Evolutionary conservation across 2,329 filamentous ascomycete species (phyloP), one percentile per base, ranked within the genome.

Genomic region (Beauveria sp.): DNA sequence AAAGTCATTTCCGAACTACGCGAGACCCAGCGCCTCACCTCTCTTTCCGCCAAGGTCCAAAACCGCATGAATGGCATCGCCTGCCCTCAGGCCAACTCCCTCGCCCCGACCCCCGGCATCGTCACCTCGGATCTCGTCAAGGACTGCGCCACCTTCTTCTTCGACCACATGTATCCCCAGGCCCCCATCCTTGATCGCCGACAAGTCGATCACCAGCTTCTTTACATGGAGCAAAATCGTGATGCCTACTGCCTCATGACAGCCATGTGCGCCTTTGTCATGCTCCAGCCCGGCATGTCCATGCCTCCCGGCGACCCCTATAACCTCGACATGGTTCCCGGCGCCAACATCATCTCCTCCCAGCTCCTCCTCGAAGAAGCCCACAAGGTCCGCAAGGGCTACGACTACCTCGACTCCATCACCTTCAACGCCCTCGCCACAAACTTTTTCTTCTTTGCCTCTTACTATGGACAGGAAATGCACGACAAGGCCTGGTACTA

Each of bases 401-500:
- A 81, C 65, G 85, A 88, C 63, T 84, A 85, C 65, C 76, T 83
- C 38, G 83, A 84, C 57, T 75, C 75, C 16, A 80, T 85, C 8
- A 83, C 78, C 9, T 72, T 83, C 63, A 84, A 85, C 67, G 82
- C 77, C 50, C 72, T 90, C 14, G 84, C 87, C 63, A 91, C 88
- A n/a, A 91, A 88, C 60, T 91, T 90, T 73, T 92, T 93, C 71
- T 72, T 93, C 28, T 92, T 90, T 67, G 88, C 84, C 43, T 88
- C 87, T 62, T 85, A 88, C 71, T 88, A 88, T 64, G 87, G 85
- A 43, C 76, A 90, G 52, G 88, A 91, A 65, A 80, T 87, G 71
- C 88, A 92, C 71, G 86, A 89, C 65, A 86, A 87, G 71, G 89
- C 89, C 1, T 93, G 90, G 89, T 92, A 87, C 69, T 86, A 91